Conservation (phyloP, 805 yeast genomes). For the Candida boleticola region DNA sequence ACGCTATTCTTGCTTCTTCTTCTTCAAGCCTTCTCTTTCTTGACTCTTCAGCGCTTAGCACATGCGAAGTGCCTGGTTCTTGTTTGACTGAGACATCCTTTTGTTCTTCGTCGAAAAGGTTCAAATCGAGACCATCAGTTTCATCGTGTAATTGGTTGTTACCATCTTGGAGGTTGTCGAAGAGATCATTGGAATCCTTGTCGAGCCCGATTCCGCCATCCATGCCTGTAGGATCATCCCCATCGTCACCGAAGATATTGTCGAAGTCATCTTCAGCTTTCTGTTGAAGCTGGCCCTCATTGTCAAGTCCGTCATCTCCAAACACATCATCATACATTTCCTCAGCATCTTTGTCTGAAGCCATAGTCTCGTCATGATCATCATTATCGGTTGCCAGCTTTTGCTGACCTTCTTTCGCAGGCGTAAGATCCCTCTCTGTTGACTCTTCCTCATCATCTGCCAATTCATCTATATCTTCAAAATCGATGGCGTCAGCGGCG, state of each 20-base stretch:
- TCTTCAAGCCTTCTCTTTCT: slow-evolving; percentile 16
- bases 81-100: slow-evolving; percentile 13
- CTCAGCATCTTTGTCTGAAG: slow-evolving; percentile 23
- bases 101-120: slow-evolving; percentile 12
- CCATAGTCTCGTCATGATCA: slow-evolving; percentile 2
- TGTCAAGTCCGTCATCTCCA: slow-evolving; percentile 6
- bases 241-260: slow-evolving; percentile 37
- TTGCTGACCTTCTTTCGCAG: too few species aligned
- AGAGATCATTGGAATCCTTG: slow-evolving; percentile 17
- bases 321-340: slow-evolving; percentile 13
- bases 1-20: slow-evolving; percentile 22
- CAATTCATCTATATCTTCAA: slow-evolving; percentile 89
- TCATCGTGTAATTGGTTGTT: slow-evolving; percentile 16
- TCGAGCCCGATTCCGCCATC: slow-evolving; percentile 13
- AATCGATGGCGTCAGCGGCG: slow-evolving; percentile 90
- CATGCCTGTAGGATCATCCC: slow-evolving; percentile 12
- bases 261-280: slow-evolving; percentile 41
- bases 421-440: too few species aligned
- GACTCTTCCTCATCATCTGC: slow-evolving; percentile 83
- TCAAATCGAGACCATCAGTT: slow-evolving; percentile 21
- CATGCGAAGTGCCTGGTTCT: not conserved
- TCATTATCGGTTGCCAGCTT: not conserved
- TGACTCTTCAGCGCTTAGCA: not conserved
- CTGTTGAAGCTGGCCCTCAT: slow-evolving; percentile 23
- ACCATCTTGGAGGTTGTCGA: slow-evolving; percentile 11